Evolutionary conservation across 208 protist genomes (phyloP).

Genomic region (Leishmania braziliensis): DNA sequence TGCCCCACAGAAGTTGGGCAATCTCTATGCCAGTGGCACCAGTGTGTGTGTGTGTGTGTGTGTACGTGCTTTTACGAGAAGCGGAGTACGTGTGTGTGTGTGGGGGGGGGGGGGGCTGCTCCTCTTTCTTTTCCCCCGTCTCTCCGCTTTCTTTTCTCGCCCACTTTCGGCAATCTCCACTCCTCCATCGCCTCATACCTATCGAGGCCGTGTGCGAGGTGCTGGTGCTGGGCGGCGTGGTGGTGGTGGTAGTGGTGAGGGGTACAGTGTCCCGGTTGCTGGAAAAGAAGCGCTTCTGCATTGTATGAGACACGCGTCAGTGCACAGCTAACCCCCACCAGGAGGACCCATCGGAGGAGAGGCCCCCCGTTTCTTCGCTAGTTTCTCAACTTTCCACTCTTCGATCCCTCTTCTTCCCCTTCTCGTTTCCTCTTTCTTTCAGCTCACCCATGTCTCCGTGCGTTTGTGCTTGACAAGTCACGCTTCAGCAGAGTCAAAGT

Average conservation of each 20-base stretch:
- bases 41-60: not conserved
- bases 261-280: not conserved
- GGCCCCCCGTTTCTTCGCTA: not conserved
- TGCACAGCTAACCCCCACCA: not conserved
- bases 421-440: not conserved
- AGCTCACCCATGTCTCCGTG: not conserved
- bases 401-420: not conserved
- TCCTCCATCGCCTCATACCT: not conserved
- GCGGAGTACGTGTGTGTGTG: not conserved
- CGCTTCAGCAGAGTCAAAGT: not conserved
- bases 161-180: not conserved
- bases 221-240: not conserved
- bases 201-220: not conserved
- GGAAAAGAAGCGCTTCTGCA: not conserved
- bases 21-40: not conserved
- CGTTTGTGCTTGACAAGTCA: not conserved
- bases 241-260: not conserved
- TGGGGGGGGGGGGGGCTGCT: not conserved
- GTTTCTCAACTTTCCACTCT: not conserved
- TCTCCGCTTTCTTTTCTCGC: not conserved
- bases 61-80: not conserved
- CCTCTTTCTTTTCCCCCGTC: not conserved
- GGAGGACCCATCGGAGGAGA: not conserved
- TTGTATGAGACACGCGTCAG: not conserved
- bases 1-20: not conserved